These are phyloP conservation scores for Phytophthora brassicae DNA, from an alignment of 352 stramenopile species.

Conservation along the genomic window DNA sequence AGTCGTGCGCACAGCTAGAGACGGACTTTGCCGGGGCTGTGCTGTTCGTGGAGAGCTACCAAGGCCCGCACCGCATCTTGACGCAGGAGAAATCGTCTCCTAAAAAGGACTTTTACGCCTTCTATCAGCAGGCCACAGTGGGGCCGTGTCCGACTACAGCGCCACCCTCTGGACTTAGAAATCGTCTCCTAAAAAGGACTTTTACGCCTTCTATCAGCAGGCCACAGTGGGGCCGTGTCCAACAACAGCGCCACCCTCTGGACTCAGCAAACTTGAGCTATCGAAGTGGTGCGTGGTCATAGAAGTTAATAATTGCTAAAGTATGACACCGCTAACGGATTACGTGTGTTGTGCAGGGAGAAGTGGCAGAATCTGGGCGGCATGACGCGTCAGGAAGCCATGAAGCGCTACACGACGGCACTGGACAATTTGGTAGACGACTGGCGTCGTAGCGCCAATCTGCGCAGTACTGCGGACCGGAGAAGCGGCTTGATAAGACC, in stretches of 20 bases:
- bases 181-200: slow-evolving; percentile 76
- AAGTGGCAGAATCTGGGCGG: slow-evolving; percentile 74
- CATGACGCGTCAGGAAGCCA: slow-evolving; percentile 75
- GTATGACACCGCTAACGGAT: neutral
- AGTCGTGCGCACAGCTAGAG: slow-evolving; percentile 63
- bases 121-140: slow-evolving; percentile 73
- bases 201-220: slow-evolving; percentile 82
- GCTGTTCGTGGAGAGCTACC: slow-evolving; percentile 82
- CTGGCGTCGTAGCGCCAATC: slow-evolving; percentile 64
- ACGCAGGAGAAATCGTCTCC: slow-evolving; percentile 68
- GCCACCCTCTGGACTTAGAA: too few species aligned
- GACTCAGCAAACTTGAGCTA: slow-evolving; percentile 54
- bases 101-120: slow-evolving; percentile 82
- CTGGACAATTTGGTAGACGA: slow-evolving; percentile 84
- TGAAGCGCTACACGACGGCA: slow-evolving; percentile 73
- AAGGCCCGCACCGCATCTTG: slow-evolving; percentile 77
- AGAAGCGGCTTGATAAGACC: slow-evolving; percentile 4
- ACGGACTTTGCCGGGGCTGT: slow-evolving; percentile 72
- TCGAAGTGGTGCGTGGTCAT: slow-evolving; percentile 43
- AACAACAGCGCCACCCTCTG: slow-evolving; percentile 29
- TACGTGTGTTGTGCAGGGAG: slow-evolving; percentile 37
- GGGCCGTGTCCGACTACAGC: slow-evolving; percentile 48
- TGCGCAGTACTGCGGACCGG: slow-evolving; percentile 21
- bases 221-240: slow-evolving; percentile 63
- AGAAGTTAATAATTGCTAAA: neutral